phyloP scores from a whole-genome alignment of 192 early-diverging fungal species.

The Coemansia sp. region DNA sequence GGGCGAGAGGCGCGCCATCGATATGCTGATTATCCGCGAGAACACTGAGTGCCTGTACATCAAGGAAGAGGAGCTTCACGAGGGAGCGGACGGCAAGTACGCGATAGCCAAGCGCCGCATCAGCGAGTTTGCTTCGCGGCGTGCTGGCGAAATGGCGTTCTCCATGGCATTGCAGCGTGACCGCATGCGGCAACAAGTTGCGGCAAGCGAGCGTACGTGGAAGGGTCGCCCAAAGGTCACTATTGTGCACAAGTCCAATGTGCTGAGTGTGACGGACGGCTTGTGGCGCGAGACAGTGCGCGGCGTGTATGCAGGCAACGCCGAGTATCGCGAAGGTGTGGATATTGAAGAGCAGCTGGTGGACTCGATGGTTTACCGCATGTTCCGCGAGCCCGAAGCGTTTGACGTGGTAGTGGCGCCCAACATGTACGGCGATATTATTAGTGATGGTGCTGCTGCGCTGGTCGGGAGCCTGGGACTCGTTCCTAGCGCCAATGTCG shows the following conservation, averaged over 20 bases:
- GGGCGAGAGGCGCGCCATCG: constrained; percentile 66
- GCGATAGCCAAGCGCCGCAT: constrained; percentile 88
- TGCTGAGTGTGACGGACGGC: constrained; percentile 92
- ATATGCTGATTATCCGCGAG: constrained; percentile 97
- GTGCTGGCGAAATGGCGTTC: constrained; percentile 90
- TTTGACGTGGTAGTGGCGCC: constrained; percentile 98
- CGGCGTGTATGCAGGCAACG: constrained; percentile 66
- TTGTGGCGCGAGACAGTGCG: constrained; percentile 93
- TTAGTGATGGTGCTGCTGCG: constrained; percentile 96
- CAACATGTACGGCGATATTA: constrained; percentile 98
- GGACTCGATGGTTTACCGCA: constrained; percentile 98
- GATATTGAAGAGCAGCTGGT: constrained; percentile 96
- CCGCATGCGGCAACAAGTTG: constrained; percentile 61
- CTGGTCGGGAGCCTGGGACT: constrained; percentile 94
- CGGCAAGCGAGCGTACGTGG: constrained; percentile 65
- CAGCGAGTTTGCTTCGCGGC: constrained; percentile 81
- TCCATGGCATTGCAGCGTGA: constrained; percentile 86
- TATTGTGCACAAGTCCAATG: constrained; percentile 97
- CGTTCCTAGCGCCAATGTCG: constrained; percentile 95
- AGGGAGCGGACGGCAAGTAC: constrained; percentile 59
- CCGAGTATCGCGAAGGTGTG: constrained; percentile 60
- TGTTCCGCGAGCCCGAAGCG: constrained; percentile 95
- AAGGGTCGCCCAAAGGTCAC: constrained; percentile 77
- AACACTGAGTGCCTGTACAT: constrained; percentile 93
- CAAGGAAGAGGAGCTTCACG: constrained; percentile 58